Base-by-base conservation (phyloP, 2,329 filamentous ascomycete species). In the Alternaria conjuncta region DNA sequence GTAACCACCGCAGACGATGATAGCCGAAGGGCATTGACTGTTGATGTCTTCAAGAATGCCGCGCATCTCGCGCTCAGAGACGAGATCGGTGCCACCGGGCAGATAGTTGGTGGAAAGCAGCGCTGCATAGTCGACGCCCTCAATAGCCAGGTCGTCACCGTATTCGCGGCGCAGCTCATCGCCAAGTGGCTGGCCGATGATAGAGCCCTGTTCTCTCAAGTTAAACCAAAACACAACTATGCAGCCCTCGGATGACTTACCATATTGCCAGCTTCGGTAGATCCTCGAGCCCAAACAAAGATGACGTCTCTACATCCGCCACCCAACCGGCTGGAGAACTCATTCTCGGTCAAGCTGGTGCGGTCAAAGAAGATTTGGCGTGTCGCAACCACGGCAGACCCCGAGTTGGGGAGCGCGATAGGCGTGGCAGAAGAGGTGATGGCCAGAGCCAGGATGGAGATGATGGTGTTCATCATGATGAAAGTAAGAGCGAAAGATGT, bases 271-370 rank as follows among this genome's bases (percentile, higher is more conserved):
- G 55, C 55, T 18, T 57, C 55, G 2, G 55, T 57, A 3, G 55
- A 57, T 18, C 55, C 55, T 13, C 55, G 55, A 20, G 55, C 55
- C 55, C 55, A 57, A n/a, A 57, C 55, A 18, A 57, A 57, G n/a
- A 57, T 57, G 12, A 57, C 21, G 2, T 50, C 45, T n/a, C n/a
- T 57, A 25, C 55, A 57, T 43, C 55, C 55, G 6, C 45, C 55
- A 15, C 45, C 45, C 8, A 57, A 6, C 5, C 25, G 20, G 20
- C 13, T n/a, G 11, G 55, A 50, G 18, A 57, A 57, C 18, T 57
- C 45, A 13, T 57, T 57, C 30, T 57, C 55, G 2, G 55, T 57
- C 55, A 57, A 25, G 8, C 20, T 5, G 6, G 55, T 57, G n/a
- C 55, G 55, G 45, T 50, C 45, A 41, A 41, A 41, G 12, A 57